A percentile compares a stretch with the other conserved stretches of the same genome.
phyloP scores from a whole-genome alignment of 805 yeast genomes.

The Saturnispora ahearnii region DNA sequence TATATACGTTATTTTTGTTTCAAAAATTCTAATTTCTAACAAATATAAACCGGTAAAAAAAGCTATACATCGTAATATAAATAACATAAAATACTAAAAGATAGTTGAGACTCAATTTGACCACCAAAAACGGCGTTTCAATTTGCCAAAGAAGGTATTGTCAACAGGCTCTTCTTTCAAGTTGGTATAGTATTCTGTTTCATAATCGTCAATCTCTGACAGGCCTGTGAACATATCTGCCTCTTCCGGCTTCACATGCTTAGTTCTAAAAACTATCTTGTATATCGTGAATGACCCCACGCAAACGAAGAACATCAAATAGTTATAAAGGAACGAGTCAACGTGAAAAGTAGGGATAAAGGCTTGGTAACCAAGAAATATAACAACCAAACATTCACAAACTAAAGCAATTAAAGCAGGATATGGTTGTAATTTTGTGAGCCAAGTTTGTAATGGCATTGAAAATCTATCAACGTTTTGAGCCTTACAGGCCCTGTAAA shows the following conservation, averaged over 20 bases:
- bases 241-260: slow-evolving; percentile 32
- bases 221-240: slow-evolving; percentile 39
- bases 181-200: slow-evolving; percentile 24
- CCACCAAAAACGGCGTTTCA: slow-evolving; percentile 6
- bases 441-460: slow-evolving; percentile 42
- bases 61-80: neutral
- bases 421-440: slow-evolving; percentile 32
- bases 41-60: neutral
- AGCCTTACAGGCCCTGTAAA: slow-evolving; percentile 50
- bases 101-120: neutral
- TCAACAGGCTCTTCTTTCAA: neutral
- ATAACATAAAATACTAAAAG: neutral
- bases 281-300: slow-evolving; percentile 28
- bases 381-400: slow-evolving; percentile 28
- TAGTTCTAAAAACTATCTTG: slow-evolving; percentile 33
- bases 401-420: slow-evolving; percentile 24
- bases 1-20: neutral
- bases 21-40: neutral
- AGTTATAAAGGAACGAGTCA: slow-evolving; percentile 36
- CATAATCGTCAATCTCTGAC: slow-evolving; percentile 43
- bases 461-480: slow-evolving; percentile 42
- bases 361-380: slow-evolving; percentile 32
- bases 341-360: slow-evolving; percentile 32
- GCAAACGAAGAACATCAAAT: slow-evolving; percentile 36
- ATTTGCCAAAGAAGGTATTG: slow-evolving; percentile 1